These are phyloP conservation scores for Clitopilus passeckerianus DNA, from an alignment of 768 basidiomycete species.

Conservation along the genomic window DNA sequence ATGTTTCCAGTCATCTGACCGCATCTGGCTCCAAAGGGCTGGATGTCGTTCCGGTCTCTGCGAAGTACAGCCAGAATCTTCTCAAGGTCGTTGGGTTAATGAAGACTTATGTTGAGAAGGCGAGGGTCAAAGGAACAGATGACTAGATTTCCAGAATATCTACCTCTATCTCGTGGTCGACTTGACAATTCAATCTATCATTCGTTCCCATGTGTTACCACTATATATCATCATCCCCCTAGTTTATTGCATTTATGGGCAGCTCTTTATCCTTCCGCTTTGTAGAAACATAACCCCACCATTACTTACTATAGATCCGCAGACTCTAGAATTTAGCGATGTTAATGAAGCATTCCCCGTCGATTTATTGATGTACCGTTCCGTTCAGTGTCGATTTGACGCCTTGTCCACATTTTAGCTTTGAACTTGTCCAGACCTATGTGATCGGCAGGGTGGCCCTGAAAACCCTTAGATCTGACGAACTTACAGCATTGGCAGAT, in stretches of 20 bases:
- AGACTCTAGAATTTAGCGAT: too few relatives aligned
- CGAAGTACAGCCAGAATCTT: conserved; percentile 83
- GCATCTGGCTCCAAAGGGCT: conserved; percentile 27
- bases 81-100: conserved; percentile 63
- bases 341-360: too few relatives aligned
- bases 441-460: not conserved
- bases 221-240: not conserved
- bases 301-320: too few relatives aligned
- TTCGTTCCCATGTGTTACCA: not conserved
- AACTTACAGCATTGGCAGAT: too few relatives aligned
- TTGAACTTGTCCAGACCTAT: not conserved
- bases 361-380: not conserved
- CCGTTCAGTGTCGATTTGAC: not conserved
- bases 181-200: not conserved
- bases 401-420: not conserved
- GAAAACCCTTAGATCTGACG: not conserved
- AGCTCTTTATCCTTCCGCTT: not conserved
- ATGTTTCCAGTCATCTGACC: conserved; percentile 44
- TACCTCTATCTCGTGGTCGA: not conserved
- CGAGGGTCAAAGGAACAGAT: conserved; percentile 9
- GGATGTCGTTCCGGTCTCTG: conserved; percentile 80
- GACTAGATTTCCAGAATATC: not conserved
- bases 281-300: too few relatives aligned
- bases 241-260: not conserved
- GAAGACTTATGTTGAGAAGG: conserved; percentile 55